Conservation (phyloP, 2,329 filamentous ascomycete species). For the Microcera coccophila region DNA sequence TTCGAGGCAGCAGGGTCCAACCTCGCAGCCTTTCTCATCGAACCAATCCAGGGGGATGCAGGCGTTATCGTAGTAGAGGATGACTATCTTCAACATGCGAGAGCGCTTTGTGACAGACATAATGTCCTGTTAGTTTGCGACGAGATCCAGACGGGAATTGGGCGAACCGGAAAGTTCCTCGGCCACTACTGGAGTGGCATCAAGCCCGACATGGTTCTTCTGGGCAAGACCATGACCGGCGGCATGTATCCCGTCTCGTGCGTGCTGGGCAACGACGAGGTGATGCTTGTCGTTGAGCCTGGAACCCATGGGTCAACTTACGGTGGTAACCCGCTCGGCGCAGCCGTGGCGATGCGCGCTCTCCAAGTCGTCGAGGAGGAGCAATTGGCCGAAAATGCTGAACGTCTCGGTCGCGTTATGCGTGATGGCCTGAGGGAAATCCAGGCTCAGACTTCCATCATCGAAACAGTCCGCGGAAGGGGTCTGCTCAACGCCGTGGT, state of each 20-base stretch:
- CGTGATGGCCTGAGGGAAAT: conserved; percentile 78
- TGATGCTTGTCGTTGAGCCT: conserved; percentile 94
- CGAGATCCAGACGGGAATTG: conserved; percentile 98
- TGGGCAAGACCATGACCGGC: conserved; percentile 96
- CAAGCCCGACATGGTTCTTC: conserved; percentile 89
- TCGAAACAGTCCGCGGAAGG: conserved; percentile 82
- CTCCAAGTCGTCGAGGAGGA: conserved; percentile 93
- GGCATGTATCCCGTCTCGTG: conserved; percentile 99
- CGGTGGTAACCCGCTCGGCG: conserved; percentile 94
- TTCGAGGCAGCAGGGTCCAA: conserved; percentile 78
- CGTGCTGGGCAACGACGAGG: conserved; percentile 79
- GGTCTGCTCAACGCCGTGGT: conserved; percentile 93
- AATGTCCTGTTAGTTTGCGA: conserved; percentile 96
- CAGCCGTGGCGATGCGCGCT: conserved; percentile 90
- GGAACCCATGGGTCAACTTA: conserved; percentile 99
- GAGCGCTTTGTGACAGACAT: conserved; percentile 87
- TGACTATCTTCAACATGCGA: conserved; percentile 75
- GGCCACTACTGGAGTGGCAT: conserved; percentile 93
- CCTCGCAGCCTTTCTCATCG: conserved; percentile 88
- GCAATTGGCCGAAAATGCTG: conserved; percentile 76
- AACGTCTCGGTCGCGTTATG: conserved; percentile 78
- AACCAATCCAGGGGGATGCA: conserved; percentile 96
- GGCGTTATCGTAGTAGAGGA: conserved; percentile 93
- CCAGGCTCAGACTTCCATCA: conserved; percentile 68
- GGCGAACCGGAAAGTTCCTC: conserved; percentile 87